A percentile compares a stretch with the other conserved stretches of the same genome.
Evolutionary conservation across 768 basidiomycete species (phyloP).

Genomic region (Roridomyces roridus): DNA sequence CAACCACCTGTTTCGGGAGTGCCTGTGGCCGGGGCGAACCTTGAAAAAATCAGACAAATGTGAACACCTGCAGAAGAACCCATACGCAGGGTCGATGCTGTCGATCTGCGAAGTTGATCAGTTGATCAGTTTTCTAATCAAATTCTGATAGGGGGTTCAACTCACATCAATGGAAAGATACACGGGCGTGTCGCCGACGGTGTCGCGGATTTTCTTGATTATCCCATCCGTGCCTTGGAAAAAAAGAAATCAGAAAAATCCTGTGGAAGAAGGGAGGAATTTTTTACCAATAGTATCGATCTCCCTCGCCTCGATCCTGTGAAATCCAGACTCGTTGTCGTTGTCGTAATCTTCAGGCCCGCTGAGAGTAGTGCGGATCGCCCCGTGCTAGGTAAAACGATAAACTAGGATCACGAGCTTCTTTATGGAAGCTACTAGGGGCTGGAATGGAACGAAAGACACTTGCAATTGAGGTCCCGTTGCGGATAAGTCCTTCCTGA

Average conservation of each 20-base stretch:
- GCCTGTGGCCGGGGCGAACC: slow-evolving; percentile 81
- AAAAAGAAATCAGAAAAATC: not conserved
- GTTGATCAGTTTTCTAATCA: too few relatives aligned
- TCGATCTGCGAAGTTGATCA: slow-evolving; percentile 56
- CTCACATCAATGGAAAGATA: slow-evolving; percentile 82
- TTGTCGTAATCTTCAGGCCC: slow-evolving; percentile 79
- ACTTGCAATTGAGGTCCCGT: slow-evolving; percentile 87
- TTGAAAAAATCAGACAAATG: not conserved
- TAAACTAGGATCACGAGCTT: slow-evolving; percentile 80
- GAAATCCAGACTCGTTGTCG: slow-evolving; percentile 81
- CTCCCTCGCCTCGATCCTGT: slow-evolving; percentile 83
- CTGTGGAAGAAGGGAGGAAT: not conserved
- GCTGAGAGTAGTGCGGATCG: slow-evolving; percentile 84
- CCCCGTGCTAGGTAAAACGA: slow-evolving; percentile 72
- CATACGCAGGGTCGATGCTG: slow-evolving; percentile 72
- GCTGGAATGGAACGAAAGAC: slow-evolving; percentile 33
- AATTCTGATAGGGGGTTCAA: too few relatives aligned
- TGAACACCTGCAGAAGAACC: not conserved
- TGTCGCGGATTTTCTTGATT: slow-evolving; percentile 78
- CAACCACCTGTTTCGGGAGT: slow-evolving; percentile 87
- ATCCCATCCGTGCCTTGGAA: slow-evolving; percentile 71
- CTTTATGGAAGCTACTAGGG: too few relatives aligned
- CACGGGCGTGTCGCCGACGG: slow-evolving; percentile 76
- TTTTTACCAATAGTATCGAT: slow-evolving; percentile 77
- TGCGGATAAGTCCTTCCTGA: slow-evolving; percentile 79